A percentile compares a stretch with the other conserved stretches of the same genome.
phyloP scores from a whole-genome alignment of 129 eudicot genomes.

The Tagetes erecta region DNA sequence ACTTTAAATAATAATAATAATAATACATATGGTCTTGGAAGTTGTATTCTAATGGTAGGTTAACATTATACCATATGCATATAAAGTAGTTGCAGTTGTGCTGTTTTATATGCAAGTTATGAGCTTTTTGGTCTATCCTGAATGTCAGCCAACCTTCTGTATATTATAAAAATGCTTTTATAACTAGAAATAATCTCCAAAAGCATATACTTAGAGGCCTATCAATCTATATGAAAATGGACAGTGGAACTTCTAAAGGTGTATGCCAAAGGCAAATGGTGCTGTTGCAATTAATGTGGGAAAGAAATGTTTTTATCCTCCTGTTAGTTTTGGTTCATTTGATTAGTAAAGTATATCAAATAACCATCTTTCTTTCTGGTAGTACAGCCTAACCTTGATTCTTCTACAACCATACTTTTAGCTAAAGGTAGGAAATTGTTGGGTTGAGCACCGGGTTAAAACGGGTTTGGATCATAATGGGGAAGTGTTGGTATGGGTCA shows the following conservation, averaged over 20 bases:
- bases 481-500: not conserved
- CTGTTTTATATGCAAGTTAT: constrained; percentile 16
- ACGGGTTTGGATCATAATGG: not conserved
- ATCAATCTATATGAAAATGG: constrained; percentile 2
- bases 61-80: not conserved
- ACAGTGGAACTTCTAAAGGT: constrained; percentile 4
- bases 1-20: not conserved
- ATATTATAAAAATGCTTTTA: not conserved
- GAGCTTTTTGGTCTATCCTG: not conserved
- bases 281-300: not conserved
- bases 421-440: not conserved
- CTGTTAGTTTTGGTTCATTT: not conserved
- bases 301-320: not conserved
- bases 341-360: not conserved
- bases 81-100: constrained; percentile 3
- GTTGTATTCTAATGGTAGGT: not conserved
- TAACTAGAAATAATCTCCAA: not conserved
- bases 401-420: constrained; percentile 3
- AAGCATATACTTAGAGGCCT: not conserved
- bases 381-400: not conserved
- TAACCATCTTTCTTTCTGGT: constrained; percentile 9
- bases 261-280: constrained; percentile 11
- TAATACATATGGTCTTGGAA: not conserved
- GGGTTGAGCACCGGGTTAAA: not conserved
- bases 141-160: not conserved